Conservation (phyloP, 2,329 filamentous ascomycete genomes). For the Fusarium pseudoanthophilum region DNA sequence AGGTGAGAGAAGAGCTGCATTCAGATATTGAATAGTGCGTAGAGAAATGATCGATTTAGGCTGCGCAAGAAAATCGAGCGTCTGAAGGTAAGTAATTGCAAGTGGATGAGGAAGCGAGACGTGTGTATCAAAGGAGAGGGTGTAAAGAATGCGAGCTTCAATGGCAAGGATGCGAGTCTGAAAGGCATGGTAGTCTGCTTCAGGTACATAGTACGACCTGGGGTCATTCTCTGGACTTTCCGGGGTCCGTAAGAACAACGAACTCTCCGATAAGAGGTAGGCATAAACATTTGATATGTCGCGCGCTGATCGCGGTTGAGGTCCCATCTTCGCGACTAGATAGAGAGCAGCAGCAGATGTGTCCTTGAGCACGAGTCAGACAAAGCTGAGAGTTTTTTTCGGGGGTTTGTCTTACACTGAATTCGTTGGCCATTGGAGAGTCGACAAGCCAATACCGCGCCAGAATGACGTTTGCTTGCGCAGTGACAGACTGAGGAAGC, state of each 20-base stretch:
- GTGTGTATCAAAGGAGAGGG: slow-evolving; percentile 84
- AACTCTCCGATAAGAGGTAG: slow-evolving; percentile 76
- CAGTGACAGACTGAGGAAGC: slow-evolving; percentile 85
- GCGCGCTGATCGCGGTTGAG: slow-evolving; percentile 78
- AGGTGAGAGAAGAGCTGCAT: slow-evolving; percentile 84
- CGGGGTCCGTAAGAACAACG: slow-evolving; percentile 62
- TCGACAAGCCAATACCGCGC: slow-evolving; percentile 80
- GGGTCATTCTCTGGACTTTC: slow-evolving; percentile 54
- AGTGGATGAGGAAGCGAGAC: slow-evolving; percentile 87
- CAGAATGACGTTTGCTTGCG: slow-evolving; percentile 84
- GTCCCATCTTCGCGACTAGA: slow-evolving; percentile 83
- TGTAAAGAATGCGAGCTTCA: slow-evolving; percentile 80
- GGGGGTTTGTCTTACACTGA: slow-evolving; percentile 55
- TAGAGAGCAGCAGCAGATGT: slow-evolving; percentile 85
- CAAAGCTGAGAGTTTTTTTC: too few species aligned
- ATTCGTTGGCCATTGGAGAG: slow-evolving; percentile 67
- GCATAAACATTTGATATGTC: slow-evolving; percentile 87
- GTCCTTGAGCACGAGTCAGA: slow-evolving; percentile 62
- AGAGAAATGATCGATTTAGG: slow-evolving; percentile 66
- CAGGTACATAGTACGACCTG: slow-evolving; percentile 74
- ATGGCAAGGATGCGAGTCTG: slow-evolving; percentile 74
- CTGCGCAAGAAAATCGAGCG: slow-evolving; percentile 74
- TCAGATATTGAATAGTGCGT: slow-evolving; percentile 81
- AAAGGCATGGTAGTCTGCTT: slow-evolving; percentile 74
- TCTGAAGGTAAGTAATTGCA: slow-evolving; percentile 91